Evolutionary conservation across 352 stramenopile species (phyloP), one percentile per base, ranked within the genome.

Genomic region (Globisporangium canariense): DNA sequence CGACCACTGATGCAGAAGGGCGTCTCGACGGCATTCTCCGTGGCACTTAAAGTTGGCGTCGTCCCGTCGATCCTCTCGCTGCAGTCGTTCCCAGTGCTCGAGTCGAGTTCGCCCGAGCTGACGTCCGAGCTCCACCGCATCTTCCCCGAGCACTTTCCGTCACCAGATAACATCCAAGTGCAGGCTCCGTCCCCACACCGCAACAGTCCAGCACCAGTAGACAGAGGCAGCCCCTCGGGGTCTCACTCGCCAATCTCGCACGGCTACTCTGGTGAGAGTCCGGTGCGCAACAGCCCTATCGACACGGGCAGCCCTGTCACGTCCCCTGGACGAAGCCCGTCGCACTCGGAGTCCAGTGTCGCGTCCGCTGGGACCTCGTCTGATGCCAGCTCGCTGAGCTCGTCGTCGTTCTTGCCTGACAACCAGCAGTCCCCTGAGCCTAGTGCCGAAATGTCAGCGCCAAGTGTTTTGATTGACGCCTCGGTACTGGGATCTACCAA

Each of bases 91-190:
- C 81, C 85, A 5, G 72, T 91, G 41, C 69, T 94, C 32, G 58
- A 79, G 20, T 86, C 83, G 32, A 90, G 74, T 66, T 77, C 85
- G 1, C 79, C 83, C 20, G 83, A 92, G 63, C 60, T 92, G 25
- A 86, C 86, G 51, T 83, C 70, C 0, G 83, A 91, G 36, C 73
- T 94, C 41, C 74, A 92, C 64, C 83, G 85, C 28, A 92, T 94
- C 60, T 94, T 94, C 46, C 85, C 85, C 1, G 85, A 94, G 65
- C 83, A 94, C 43, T 94, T 92, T 52, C 78, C 85, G 2, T 84
- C 79, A 2, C 70, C 82, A 51, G 82, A 91, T 47, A 74, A 71
- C 54, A 70, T 80, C 43, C 78, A 71, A 77, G 59, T 62, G 40
- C 79, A 71, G 36, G 66, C 55, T 18, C 61, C 64, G 28, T 78